Conservation (phyloP, 768 basidiomycete genomes). For the Suillus variegatus region DNA sequence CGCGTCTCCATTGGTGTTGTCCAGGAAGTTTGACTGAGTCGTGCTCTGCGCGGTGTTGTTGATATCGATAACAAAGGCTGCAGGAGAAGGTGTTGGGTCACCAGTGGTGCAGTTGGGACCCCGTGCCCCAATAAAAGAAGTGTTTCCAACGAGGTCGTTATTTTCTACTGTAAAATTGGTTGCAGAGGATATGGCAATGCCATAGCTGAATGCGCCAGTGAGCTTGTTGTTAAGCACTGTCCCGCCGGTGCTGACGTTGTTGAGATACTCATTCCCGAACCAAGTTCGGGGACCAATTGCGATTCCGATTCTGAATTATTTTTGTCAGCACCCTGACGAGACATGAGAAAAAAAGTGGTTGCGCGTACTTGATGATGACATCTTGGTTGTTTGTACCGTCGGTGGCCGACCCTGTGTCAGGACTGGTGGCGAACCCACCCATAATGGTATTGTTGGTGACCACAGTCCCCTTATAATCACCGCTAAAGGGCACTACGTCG, state of each 20-base stretch:
- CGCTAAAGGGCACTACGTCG: constrained; percentile 66
- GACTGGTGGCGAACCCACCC: constrained; percentile 66
- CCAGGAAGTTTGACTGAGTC: constrained; percentile 54
- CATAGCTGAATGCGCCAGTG: constrained; percentile 73
- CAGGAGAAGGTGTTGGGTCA: constrained; percentile 52
- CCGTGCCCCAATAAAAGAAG: constrained; percentile 69
- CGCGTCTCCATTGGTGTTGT: constrained; percentile 52
- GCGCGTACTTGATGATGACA: constrained; percentile 69
- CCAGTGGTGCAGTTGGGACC: constrained; percentile 63
- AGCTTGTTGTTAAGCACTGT: constrained; percentile 57
- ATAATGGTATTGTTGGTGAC: constrained; percentile 67
- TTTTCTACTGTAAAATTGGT: constrained; percentile 64
- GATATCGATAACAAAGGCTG: constrained; percentile 59
- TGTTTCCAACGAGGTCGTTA: constrained; percentile 66
- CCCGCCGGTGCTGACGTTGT: constrained; percentile 56
- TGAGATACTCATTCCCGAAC: constrained; percentile 62
- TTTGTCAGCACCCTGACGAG: constrained; percentile 11
- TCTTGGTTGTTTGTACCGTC: constrained; percentile 59
- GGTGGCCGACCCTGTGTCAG: constrained; percentile 37
- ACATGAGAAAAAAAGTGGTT: constrained; percentile 1
- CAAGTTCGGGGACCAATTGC: constrained; percentile 77
- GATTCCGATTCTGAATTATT: constrained; percentile 65
- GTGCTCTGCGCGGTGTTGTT: constrained; percentile 41
- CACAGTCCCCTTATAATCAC: constrained; percentile 63
- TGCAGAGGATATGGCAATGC: constrained; percentile 64